Evolutionary conservation across 2,329 filamentous ascomycete genomes (phyloP), one percentile per base, ranked within the genome.

Genomic region (Ilyonectria mors-panacis): DNA sequence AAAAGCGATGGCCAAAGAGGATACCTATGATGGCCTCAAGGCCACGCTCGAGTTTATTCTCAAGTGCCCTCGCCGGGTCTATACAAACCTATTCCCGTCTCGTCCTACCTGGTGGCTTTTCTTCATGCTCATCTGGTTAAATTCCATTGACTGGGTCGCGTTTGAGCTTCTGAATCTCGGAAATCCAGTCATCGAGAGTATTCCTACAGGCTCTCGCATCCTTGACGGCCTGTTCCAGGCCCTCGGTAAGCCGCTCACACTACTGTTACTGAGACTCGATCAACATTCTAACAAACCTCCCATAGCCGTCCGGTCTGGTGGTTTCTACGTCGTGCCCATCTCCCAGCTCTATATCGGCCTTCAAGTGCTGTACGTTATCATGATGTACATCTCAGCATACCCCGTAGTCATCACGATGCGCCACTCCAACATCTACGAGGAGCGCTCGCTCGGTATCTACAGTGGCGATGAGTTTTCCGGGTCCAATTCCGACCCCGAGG

Each of bases 61-160:
- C 13, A 47, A 55, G 2, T 19, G 47, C 23, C 59, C 51, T 2
- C 42, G 59, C 4, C 59, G 59, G 6, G n/a, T 37, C 23, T 55
- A 55, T 5, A 55, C 23, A 4, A 23, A 44, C 17, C 42, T 62
- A 12, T 62, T 55, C 9, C 59, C 59, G 6, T 30, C 35, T 6
- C 9, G 21, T 8, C 42, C 50, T 1, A 62, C 59, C 5, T 48
- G 50, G 50, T 23, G 37, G 17, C 39, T 62, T 2, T 33, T 62
- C 4, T 12, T 33, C 15, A 62, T 62, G 17, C 39, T 62, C 6
- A 23, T 62, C 6, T 9, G 6, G 1, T 39, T 62, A 1, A 62
- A 62, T 12, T 62, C 28, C 3, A 39, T 62, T 10, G 42, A 56
- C n/a, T 37, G 37, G 15, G 9, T 62, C 2, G 23, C 30, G 5